These are phyloP conservation scores for Alternaria atra DNA, from an alignment of 2,329 filamentous ascomycete species.

Conservation along the genomic window DNA sequence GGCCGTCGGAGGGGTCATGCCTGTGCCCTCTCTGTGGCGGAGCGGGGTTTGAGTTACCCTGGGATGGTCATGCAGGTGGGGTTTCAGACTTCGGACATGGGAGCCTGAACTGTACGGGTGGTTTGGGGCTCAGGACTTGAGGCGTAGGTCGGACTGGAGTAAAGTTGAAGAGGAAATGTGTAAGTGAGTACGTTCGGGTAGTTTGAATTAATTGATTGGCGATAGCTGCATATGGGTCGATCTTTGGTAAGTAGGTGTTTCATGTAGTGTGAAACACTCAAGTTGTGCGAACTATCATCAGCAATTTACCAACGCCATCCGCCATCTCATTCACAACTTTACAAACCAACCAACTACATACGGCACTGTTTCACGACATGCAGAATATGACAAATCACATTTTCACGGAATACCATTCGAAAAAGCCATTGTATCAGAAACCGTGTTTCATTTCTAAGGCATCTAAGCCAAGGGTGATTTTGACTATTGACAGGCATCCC, in stretches of 20 bases:
- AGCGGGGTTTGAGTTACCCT: not conserved
- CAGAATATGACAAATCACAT: not conserved
- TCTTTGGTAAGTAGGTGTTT: not conserved
- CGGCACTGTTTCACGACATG: not conserved
- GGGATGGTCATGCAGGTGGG: conserved; percentile 1
- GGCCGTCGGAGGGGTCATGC: not conserved
- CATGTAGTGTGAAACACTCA: not conserved
- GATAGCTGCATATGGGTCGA: not conserved
- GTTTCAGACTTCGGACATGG: not conserved
- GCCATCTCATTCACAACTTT: not conserved
- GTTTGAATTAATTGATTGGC: not conserved
- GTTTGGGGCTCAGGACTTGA: not conserved
- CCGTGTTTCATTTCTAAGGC: conserved; percentile 2
- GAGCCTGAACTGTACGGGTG: not conserved
- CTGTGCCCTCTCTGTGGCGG: not conserved
- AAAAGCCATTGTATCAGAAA: not conserved
- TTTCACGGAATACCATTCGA: not conserved
- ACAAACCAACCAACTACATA: not conserved
- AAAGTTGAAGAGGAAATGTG: not conserved
- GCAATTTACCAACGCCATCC: not conserved
- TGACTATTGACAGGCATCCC: not conserved
- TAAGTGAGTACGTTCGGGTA: not conserved
- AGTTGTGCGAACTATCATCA: not conserved
- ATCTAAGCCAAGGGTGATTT: conserved; percentile 2
- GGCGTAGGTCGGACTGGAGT: not conserved